Conservation (phyloP, 345 rosid species). For the Ricinus communis region DNA sequence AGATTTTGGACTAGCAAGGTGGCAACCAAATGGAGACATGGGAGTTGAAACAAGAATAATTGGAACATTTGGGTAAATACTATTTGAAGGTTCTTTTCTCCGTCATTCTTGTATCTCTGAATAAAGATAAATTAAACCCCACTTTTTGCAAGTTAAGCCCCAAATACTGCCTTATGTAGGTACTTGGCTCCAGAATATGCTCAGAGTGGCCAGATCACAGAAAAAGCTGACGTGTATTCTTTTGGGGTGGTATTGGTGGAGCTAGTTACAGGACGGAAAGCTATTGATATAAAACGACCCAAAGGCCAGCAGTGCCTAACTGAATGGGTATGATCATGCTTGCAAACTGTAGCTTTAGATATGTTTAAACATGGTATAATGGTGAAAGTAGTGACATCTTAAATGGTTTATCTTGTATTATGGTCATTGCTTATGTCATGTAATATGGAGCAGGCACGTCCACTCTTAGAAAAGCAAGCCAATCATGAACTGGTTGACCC, state of each 20-base stretch:
- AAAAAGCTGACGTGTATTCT: conserved; percentile 95
- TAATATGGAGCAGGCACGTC: conserved; percentile 27
- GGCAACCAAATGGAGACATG: conserved; percentile 96
- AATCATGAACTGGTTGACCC: conserved; percentile 27
- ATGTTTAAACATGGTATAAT: not conserved
- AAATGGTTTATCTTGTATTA: conserved; percentile 1
- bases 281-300: conserved; percentile 81
- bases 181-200: conserved; percentile 99
- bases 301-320: conserved; percentile 98
- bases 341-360: not conserved
- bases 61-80: conserved; percentile 90
- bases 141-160: no score
- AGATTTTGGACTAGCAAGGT: conserved; percentile 97
- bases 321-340: conserved; percentile 75
- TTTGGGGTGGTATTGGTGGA: conserved; percentile 93
- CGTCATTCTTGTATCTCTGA: not conserved
- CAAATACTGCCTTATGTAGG: conserved; percentile 32
- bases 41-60: conserved; percentile 96
- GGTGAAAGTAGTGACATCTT: not conserved
- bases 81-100: conserved; percentile 7
- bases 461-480: conserved; percentile 25
- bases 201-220: conserved; percentile 95
- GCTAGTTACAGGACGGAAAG: conserved; percentile 93
- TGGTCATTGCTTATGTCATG: conserved; percentile 8
- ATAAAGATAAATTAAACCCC: conserved; percentile 4